These are phyloP conservation scores for Bidens hawaiensis DNA, from an alignment of 140 eudicot species.

Conservation along the genomic window DNA sequence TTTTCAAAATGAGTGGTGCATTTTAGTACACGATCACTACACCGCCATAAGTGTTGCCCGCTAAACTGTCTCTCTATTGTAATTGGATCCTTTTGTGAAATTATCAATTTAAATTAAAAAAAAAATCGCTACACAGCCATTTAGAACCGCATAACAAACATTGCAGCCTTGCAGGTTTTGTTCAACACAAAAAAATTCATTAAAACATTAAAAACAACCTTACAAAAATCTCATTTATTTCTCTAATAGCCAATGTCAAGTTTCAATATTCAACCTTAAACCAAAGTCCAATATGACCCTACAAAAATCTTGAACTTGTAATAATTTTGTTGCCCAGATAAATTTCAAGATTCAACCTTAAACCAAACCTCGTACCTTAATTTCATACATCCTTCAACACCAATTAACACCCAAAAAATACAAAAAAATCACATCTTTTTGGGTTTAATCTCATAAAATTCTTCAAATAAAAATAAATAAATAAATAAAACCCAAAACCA, in stretches of 20 bases:
- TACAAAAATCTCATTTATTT: too few species aligned
- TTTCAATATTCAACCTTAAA: too few species aligned
- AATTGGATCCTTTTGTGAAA: too few species aligned
- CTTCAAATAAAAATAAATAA: neutral
- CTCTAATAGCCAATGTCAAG: too few species aligned
- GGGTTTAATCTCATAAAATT: constrained; percentile 14
- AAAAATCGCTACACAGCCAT: too few species aligned
- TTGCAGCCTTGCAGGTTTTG: neutral
- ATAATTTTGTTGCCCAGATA: constrained; percentile 3
- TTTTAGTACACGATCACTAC: neutral
- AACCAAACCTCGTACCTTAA: constrained; percentile 7
- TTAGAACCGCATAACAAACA: neutral
- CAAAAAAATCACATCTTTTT: constrained; percentile 10
- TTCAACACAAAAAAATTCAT: constrained; percentile 5
- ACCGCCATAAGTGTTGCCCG: too few species aligned
- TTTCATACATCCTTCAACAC: constrained; percentile 3
- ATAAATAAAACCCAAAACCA: constrained; percentile 2
- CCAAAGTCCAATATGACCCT: too few species aligned
- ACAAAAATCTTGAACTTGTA: too few species aligned
- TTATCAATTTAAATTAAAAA: too few species aligned
- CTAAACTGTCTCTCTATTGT: too few species aligned
- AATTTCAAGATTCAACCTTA: constrained; percentile 6
- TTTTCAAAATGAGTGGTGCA: neutral
- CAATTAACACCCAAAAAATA: constrained; percentile 10
- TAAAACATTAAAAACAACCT: constrained; percentile 5